Evolutionary conservation across 768 basidiomycete genomes (phyloP).

Genomic region (Pleurotus giganteus): DNA sequence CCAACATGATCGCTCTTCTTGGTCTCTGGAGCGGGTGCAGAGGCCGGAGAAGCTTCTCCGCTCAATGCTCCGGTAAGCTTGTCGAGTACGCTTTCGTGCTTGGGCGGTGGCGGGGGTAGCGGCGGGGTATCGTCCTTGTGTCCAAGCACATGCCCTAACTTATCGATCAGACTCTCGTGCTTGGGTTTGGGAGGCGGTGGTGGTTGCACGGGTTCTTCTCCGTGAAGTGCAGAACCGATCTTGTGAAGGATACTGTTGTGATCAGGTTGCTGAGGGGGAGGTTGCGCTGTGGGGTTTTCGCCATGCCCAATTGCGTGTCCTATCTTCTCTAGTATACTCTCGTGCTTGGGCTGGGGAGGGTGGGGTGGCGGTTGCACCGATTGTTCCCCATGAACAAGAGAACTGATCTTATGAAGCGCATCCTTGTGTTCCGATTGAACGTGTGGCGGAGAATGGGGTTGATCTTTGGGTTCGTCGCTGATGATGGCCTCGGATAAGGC

Average conservation of each 20-base stretch:
- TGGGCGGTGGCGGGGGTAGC: background rate
- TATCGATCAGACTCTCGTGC: background rate
- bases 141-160: background rate
- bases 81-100: background rate
- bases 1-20: conserved; percentile 12
- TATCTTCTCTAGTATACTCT: conserved; percentile 12
- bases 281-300: background rate
- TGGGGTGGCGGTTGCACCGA: conserved; percentile 3
- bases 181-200: too few species aligned
- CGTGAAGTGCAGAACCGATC: too few species aligned
- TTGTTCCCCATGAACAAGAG: background rate
- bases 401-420: conserved; percentile 9
- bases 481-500: conserved; percentile 4
- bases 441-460: background rate
- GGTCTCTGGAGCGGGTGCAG: background rate
- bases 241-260: background rate
- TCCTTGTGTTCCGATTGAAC: conserved; percentile 2
- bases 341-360: conserved; percentile 2
- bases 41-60: background rate
- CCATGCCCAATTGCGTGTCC: conserved; percentile 5
- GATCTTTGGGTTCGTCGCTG: background rate
- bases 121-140: background rate
- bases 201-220: too few species aligned
- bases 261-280: background rate
- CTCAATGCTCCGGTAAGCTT: background rate